Conservation (phyloP, 768 basidiomycete species). For the Collybia sp. region DNA sequence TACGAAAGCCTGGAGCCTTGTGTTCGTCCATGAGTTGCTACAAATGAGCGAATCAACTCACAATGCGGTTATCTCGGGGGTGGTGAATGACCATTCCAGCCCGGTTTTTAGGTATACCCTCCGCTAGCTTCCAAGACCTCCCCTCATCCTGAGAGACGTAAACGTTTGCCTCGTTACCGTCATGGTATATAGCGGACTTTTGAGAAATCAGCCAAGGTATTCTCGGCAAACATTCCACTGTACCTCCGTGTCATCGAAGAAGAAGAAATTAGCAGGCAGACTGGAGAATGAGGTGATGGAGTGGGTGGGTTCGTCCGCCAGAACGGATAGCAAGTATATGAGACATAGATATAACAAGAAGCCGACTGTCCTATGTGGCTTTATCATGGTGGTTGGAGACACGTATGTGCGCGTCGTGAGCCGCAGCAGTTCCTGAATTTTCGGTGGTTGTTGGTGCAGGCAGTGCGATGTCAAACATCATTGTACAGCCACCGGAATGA, state of each 20-base stretch:
- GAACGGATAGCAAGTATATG: constrained; percentile 8
- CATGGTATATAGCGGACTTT: constrained; percentile 74
- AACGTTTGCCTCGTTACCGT: constrained; percentile 61
- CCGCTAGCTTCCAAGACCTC: constrained; percentile 51
- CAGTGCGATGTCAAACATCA: too few species aligned
- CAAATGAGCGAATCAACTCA: constrained; percentile 28
- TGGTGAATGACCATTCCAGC: constrained; percentile 79
- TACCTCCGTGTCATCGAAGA: constrained; percentile 91
- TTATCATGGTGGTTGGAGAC: constrained; percentile 18
- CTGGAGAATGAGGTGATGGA: constrained; percentile 56
- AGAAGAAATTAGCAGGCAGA: constrained; percentile 74
- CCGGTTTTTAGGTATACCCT: constrained; percentile 49
- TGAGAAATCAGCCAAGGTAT: constrained; percentile 6
- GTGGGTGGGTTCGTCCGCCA: constrained; percentile 44
- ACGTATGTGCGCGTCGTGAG: constrained; percentile 9
- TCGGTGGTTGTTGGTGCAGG: too few species aligned
- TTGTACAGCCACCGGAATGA: too few species aligned
- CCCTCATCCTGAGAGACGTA: constrained; percentile 88
- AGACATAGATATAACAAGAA: constrained; percentile 13
- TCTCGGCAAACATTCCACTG: constrained; percentile 22
- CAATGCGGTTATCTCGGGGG: constrained; percentile 77
- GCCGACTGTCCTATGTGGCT: constrained; percentile 13
- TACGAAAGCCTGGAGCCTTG: constrained; percentile 68
- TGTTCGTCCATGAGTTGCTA: constrained; percentile 6
- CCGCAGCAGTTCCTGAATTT: too few species aligned